Base-by-base conservation (phyloP, 305 asterid genomes). In the Rubia tinctorum region DNA sequence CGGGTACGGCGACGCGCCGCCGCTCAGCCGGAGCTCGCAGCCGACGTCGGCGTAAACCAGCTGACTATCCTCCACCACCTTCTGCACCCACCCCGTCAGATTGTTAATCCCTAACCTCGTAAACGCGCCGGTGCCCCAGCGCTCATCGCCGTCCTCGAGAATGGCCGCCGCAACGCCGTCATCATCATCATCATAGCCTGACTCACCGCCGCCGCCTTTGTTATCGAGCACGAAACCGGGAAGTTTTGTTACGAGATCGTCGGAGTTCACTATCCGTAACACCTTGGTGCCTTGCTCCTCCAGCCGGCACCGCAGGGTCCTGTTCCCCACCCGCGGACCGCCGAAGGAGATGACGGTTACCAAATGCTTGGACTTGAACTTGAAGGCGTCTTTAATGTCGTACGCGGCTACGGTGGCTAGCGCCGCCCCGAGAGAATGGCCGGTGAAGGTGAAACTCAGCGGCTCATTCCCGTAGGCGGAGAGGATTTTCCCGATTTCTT, bases 361-460 rank as follows among this genome's bases (percentile, higher is more conserved):
- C 22, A 82, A 62, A 6, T 88, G 93, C 25, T 85, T 75, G 58
- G 78, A 42, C 0, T 40, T 44, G 75, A 91, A 88, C 0, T 40
- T 27, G 73, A 91, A 86, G 1, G 84, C 82, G 17, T 76, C 79
- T 4, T 84, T 91, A 22, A 94, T 83, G 75, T 94, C 99, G 58
- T 86, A 86, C 23, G 97, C 99, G 8, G 95, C 87, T 55, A 94
- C 85, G 18, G 93, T 94, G 37, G 97, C 99, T 0, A 94, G 86
- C 30, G 99, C 97, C 22, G 97, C 99, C 49, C 97, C 99, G 0
- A 94, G 88, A 0, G 96, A 90, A 72, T 94, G 99, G 79, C 99
- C 99, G 43, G 97, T 91, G 81, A 94, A 53, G 23, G 99, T 94
- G 77, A 94, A 61, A 72, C 99, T 94, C 14, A 94, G 2, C 5